Conservation (phyloP, 805 yeast species). For the Starmerella cellae region DNA sequence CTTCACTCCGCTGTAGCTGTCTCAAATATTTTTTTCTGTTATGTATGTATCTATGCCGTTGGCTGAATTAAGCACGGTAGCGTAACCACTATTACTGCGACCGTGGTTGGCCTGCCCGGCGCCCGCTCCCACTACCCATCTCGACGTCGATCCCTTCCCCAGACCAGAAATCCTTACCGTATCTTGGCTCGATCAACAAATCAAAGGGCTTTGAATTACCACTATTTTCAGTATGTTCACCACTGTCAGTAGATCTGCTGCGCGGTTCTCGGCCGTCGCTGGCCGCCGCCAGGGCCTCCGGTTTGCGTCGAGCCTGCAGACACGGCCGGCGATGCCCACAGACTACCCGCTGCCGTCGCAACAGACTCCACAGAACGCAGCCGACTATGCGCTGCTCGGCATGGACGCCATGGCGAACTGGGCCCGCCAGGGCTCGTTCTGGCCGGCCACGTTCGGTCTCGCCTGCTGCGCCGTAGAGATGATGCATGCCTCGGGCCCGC, state of each 20-base stretch:
- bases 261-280: conserved; percentile 5
- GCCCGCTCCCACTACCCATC: no score
- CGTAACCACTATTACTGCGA: no score
- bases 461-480: conserved; percentile 92
- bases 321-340: conserved; percentile 36
- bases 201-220: conserved; percentile 11
- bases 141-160: no score
- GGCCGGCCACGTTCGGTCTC: conserved; percentile 87
- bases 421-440: conserved; percentile 83
- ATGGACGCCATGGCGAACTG: conserved; percentile 74
- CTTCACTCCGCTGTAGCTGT: no score
- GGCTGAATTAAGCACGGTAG: no score
- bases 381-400: conserved; percentile 72
- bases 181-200: conserved; percentile 8
- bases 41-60: no score
- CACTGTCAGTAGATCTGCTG: conserved; percentile 6
- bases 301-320: conserved; percentile 21
- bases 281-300: background rate
- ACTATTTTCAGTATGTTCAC: conserved; percentile 7
- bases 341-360: conserved; percentile 60
- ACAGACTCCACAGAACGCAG: conserved; percentile 43
- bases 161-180: background rate
- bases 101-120: no score
- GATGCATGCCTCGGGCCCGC: conserved; percentile 87
- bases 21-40: no score